Conservation (phyloP, 2,329 filamentous ascomycete species). For the Mycocentrospora acerina region DNA sequence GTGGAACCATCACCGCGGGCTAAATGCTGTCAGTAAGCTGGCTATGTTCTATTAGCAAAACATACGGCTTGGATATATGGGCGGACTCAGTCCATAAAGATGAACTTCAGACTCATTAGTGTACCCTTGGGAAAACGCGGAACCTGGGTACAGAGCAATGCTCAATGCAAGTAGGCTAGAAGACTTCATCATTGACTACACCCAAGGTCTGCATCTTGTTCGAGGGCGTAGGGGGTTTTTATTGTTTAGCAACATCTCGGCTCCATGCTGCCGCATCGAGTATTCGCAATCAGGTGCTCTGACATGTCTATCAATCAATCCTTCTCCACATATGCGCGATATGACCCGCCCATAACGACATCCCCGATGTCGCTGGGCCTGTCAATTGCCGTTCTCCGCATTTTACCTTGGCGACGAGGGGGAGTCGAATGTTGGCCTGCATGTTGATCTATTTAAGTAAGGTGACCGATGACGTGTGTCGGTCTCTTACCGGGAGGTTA, state of each 20-base stretch:
- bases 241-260: background rate
- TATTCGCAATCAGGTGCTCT: background rate
- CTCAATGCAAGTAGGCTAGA: slow-evolving; percentile 5
- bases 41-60: background rate
- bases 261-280: background rate
- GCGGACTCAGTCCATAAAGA: slow-evolving; percentile 30
- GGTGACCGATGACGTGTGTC: no score
- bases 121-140: slow-evolving; percentile 18
- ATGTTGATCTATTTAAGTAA: no score
- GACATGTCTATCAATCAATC: slow-evolving; percentile 3
- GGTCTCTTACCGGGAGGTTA: background rate
- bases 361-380: slow-evolving; percentile 6
- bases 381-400: slow-evolving; percentile 15
- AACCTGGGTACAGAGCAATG: slow-evolving; percentile 11
- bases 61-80: slow-evolving; percentile 34
- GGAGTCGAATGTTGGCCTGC: slow-evolving; percentile 3
- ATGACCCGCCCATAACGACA: slow-evolving; percentile 12
- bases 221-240: no score
- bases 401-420: slow-evolving; percentile 16
- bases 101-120: slow-evolving; percentile 32
- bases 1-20: slow-evolving; percentile 27
- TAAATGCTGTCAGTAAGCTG: slow-evolving; percentile 8
- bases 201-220: no score
- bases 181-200: slow-evolving; percentile 7
- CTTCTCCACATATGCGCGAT: background rate